Conservation (phyloP, 768 basidiomycete species). For the Termitomyces sp. region DNA sequence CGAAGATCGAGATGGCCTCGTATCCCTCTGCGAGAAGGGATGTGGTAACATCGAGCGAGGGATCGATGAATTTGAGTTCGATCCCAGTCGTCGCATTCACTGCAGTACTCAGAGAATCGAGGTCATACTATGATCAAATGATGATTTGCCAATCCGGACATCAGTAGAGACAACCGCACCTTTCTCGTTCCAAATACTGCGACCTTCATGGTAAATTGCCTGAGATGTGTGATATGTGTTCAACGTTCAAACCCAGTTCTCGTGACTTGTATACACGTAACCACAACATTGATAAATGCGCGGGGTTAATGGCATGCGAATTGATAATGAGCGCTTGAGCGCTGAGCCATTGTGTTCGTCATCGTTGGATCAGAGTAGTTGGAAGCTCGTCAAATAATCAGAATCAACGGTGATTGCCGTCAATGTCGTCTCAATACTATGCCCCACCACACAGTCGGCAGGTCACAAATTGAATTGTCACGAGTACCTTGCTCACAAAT, state of each 20-base stretch:
- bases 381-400: not conserved
- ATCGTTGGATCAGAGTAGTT: not conserved
- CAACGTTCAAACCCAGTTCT: not conserved
- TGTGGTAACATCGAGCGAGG: conserved; percentile 30
- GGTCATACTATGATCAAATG: conserved; percentile 26
- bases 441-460: no score
- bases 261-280: not conserved
- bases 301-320: not conserved
- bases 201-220: conserved; percentile 29
- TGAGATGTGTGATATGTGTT: not conserved
- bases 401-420: not conserved
- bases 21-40: conserved; percentile 30
- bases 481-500: no score
- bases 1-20: conserved; percentile 37
- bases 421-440: not conserved
- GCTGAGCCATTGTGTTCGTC: not conserved
- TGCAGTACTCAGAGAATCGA: conserved; percentile 26
- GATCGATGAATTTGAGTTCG: conserved; percentile 32
- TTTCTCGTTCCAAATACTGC: conserved; percentile 37
- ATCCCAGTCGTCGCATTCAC: conserved; percentile 22
- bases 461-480: no score
- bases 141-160: not conserved
- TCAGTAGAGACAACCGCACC: conserved; percentile 15
- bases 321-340: not conserved
- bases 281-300: not conserved